Conservation (phyloP, 2,329 filamentous ascomycete genomes). For the Verticillium nonalfalfae region DNA sequence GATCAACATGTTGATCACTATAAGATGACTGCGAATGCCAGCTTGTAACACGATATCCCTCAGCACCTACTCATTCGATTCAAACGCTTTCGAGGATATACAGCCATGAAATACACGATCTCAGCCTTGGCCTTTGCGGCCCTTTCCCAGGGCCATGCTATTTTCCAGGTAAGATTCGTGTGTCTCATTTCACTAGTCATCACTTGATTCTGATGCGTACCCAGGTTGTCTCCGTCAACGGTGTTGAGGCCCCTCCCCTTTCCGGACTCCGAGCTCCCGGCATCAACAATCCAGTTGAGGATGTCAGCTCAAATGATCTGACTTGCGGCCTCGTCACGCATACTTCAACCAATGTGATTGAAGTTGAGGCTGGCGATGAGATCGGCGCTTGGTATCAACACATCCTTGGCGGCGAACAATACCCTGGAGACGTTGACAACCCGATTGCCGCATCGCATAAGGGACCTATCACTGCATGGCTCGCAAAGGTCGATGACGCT, state of each 20-base stretch:
- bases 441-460: conserved; percentile 50
- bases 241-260: conserved; percentile 8
- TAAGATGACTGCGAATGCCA: too few relatives aligned
- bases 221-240: conserved; percentile 9
- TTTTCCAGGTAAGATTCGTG: conserved; percentile 4
- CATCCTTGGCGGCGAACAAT: conserved; percentile 46
- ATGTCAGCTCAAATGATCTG: conserved; percentile 41
- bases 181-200: neutral
- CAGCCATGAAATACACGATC: neutral
- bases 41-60: too few relatives aligned
- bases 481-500: conserved; percentile 46
- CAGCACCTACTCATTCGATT: too few relatives aligned
- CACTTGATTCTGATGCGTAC: neutral
- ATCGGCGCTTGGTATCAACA: conserved; percentile 47
- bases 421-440: conserved; percentile 40
- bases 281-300: conserved; percentile 45
- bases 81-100: too few relatives aligned
- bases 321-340: conserved; percentile 39
- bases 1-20: too few relatives aligned
- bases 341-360: conserved; percentile 35
- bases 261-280: conserved; percentile 7
- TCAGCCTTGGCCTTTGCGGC: neutral
- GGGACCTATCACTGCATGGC: conserved; percentile 46
- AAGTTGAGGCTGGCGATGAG: conserved; percentile 42
- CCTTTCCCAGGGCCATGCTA: conserved; percentile 3